Percentiles rank a stretch among this genome's conserved stretches.
Evolutionary conservation across 352 stramenopile genomes (phyloP).

Genomic region (Halophytophthora batemanensis): DNA sequence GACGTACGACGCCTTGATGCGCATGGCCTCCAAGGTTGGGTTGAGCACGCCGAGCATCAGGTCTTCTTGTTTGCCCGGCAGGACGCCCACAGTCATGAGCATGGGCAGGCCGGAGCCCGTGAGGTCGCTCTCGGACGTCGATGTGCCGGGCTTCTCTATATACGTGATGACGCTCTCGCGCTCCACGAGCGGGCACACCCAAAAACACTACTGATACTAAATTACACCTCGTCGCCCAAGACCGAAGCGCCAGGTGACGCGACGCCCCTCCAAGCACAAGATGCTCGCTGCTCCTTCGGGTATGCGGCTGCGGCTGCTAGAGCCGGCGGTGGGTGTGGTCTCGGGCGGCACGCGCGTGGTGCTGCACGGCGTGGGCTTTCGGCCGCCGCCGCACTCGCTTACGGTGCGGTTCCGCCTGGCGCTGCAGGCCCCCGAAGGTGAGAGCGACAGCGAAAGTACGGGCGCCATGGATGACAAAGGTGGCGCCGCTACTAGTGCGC

Average conservation of each 20-base stretch:
- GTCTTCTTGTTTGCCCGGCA: too few relatives aligned
- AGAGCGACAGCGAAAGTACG: not conserved
- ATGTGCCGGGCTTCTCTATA: too few relatives aligned
- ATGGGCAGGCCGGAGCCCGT: too few relatives aligned
- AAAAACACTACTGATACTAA: too few relatives aligned
- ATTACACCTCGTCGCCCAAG: too few relatives aligned
- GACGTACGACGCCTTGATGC: conserved; percentile 9
- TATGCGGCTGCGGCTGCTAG: conserved; percentile 51
- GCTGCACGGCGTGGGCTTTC: conserved; percentile 62
- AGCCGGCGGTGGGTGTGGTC: conserved; percentile 43
- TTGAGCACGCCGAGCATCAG: conserved; percentile 16
- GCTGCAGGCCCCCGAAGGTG: conserved; percentile 13
- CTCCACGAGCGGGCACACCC: too few relatives aligned
- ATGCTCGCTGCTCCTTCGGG: conserved; percentile 6
- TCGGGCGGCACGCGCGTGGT: conserved; percentile 49
- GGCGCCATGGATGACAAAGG: not conserved
- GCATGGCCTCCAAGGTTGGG: conserved; percentile 9
- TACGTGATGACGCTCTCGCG: too few relatives aligned
- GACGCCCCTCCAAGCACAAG: not conserved
- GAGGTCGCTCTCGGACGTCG: too few relatives aligned
- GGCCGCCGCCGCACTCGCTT: conserved; percentile 55
- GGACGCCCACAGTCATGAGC: too few relatives aligned
- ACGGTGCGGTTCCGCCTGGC: conserved; percentile 52
- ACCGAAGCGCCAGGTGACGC: too few relatives aligned
- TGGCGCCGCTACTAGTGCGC: conserved; percentile 3